Evolutionary conservation across 306 rosid genomes (phyloP), one percentile per base, ranked within the genome.

Genomic region (Acmispon strigosus): DNA sequence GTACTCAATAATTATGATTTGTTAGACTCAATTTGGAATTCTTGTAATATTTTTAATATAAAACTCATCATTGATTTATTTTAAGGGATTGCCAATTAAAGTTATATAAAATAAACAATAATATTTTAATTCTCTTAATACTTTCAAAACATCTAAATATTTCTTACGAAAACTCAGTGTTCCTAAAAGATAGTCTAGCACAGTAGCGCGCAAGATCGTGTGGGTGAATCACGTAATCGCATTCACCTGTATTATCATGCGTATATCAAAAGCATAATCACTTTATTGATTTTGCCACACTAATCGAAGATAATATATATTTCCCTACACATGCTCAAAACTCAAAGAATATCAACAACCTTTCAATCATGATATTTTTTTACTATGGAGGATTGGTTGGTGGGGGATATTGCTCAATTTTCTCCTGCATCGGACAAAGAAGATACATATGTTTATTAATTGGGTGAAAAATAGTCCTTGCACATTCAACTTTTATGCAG

Each of bases 361-460:
- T 52, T 75, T 76, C 65, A 15, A 77, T 53, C 59, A 39, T 32
- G 42, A 82, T 86, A 82, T 86, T 78, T 76, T 62, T 36, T 64
- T 37, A 62, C 48, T 50, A 66, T 71, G 41, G 6, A 32, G 27
- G 66, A 83, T 80, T 81, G 79, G 78, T 72, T 51, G 61, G 75
- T 47, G 80, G 67, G 82, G 70, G 83, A 88, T 88, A 79, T 75
- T 66, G 74, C 59, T 63, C 22, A 80, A 85, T 85, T 71, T 82
- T 81, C 77, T 54, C 59, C 56, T 13, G 19, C 69, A 51, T 63
- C 61, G 29, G 82, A 74, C 88, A 83, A 85, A 74, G 47, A 63
- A 55, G 68, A 76, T 3, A 22, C 2, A 3, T 58, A 76, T 58
- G 11, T 68, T 58, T 37, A 73, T 24, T 68, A 48, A 61, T 18